Conservation (phyloP, 2,329 filamentous ascomycete species). For the Knufia fluminis region DNA sequence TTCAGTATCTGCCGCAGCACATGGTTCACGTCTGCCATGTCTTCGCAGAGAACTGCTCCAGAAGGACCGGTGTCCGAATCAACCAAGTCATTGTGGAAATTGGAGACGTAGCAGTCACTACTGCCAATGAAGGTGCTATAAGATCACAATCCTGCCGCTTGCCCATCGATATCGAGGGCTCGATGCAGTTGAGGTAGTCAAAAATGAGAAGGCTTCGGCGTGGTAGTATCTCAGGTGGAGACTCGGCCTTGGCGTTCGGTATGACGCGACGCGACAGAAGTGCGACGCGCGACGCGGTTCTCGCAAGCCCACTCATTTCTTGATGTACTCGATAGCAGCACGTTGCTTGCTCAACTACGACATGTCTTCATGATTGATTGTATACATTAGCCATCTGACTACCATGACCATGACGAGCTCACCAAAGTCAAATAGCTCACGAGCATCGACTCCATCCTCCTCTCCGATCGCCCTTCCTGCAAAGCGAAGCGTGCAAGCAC, state of each 20-base stretch:
- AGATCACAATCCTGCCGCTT: too few species aligned
- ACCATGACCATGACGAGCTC: neutral
- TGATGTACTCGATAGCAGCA: neutral
- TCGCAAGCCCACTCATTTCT: neutral
- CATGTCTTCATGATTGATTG: neutral
- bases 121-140: too few species aligned
- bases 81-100: too few species aligned
- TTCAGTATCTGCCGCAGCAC: too few species aligned
- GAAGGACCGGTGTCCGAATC: too few species aligned
- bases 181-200: too few species aligned
- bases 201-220: neutral
- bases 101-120: too few species aligned
- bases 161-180: too few species aligned
- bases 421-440: neutral
- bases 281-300: slow-evolving; percentile 7
- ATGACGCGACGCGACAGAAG: neutral
- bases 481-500: slow-evolving; percentile 40
- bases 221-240: neutral
- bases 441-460: neutral
- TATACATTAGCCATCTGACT: neutral
- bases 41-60: too few species aligned
- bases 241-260: neutral
- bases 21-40: too few species aligned
- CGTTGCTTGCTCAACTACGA: neutral
- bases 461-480: slow-evolving; percentile 20